Conservation (phyloP, 2,329 filamentous ascomycete genomes). For the Neofusicoccum umdonicola region DNA sequence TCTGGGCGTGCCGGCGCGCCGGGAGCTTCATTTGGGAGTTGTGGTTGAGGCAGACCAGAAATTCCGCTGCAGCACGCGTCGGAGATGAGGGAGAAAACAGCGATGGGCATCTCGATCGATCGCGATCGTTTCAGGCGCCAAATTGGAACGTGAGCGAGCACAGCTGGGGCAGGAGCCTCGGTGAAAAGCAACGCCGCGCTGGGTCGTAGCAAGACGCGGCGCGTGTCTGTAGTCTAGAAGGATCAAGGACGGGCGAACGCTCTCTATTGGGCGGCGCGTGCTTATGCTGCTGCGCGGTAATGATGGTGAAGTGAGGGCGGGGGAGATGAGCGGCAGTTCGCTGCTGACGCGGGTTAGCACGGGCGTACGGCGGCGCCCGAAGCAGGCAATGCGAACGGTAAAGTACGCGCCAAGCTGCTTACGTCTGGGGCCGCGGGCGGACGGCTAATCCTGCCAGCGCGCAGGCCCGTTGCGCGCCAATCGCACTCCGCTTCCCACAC, state of each 20-base stretch:
- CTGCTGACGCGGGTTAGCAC: constrained; percentile 1
- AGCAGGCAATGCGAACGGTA: neutral
- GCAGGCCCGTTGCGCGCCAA: neutral
- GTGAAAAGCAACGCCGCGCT: neutral
- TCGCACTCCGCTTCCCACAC: neutral
- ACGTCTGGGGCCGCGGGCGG: neutral
- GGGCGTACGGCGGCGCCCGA: neutral
- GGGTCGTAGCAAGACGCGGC: neutral
- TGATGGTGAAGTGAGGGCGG: neutral
- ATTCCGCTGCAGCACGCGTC: neutral
- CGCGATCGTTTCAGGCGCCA: constrained; percentile 3
- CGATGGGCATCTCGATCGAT: constrained; percentile 12
- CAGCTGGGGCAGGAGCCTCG: neutral
- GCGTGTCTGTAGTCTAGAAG: constrained; percentile 1
- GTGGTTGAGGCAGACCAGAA: constrained; percentile 5
- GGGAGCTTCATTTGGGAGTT: neutral
- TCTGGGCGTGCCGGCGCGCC: constrained; percentile 1
- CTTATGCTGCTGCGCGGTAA: neutral
- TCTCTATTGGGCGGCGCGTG: constrained; percentile 1
- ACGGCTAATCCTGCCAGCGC: constrained; percentile 9
- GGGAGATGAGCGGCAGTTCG: neutral
- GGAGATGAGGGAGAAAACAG: constrained; percentile 8
- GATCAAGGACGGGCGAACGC: neutral
- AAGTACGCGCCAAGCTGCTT: constrained; percentile 9
- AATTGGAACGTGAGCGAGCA: neutral